Evolutionary conservation across 257 asterid species (phyloP).

Genomic region (Ilex aquifolium): DNA sequence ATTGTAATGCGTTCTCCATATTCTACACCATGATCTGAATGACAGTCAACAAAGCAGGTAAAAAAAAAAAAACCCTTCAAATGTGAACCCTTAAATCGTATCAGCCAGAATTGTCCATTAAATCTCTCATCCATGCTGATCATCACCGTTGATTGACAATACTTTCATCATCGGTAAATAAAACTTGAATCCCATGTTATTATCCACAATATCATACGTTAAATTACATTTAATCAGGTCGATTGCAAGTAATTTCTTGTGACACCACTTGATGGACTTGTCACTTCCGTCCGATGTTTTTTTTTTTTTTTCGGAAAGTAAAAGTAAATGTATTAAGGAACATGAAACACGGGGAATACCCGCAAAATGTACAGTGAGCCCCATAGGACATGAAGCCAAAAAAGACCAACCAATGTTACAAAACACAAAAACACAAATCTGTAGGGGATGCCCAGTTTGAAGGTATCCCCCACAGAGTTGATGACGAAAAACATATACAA

Average conservation of each 20-base stretch:
- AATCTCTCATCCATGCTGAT: conserved; percentile 40
- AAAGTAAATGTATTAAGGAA: too few species aligned
- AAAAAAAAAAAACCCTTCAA: conserved; percentile 18
- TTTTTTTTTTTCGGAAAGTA: too few species aligned
- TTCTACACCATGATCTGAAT: conserved; percentile 48
- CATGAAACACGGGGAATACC: too few species aligned
- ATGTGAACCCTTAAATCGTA: conserved; percentile 51
- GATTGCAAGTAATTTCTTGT: conserved; percentile 39
- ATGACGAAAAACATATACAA: too few species aligned
- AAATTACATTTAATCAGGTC: conserved; percentile 31
- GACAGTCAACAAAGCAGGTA: conserved; percentile 26
- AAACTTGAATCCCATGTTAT: conserved; percentile 50
- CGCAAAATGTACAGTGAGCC: too few species aligned
- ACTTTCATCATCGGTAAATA: conserved; percentile 42
- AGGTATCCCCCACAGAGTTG: too few species aligned
- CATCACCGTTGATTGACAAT: conserved; percentile 6
- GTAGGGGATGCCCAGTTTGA: too few species aligned
- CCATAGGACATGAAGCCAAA: too few species aligned
- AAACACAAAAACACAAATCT: too few species aligned
- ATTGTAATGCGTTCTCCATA: conserved; percentile 34
- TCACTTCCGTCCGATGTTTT: conserved; percentile 3
- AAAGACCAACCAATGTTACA: too few species aligned
- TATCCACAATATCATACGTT: conserved; percentile 44
- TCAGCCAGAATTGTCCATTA: conserved; percentile 66
- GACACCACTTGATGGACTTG: conserved; percentile 41